A percentile compares a stretch with the other conserved stretches of the same genome.
Evolutionary conservation across 176 grass and related monocot genomes (phyloP).

Genomic region (Carex cristatella): DNA sequence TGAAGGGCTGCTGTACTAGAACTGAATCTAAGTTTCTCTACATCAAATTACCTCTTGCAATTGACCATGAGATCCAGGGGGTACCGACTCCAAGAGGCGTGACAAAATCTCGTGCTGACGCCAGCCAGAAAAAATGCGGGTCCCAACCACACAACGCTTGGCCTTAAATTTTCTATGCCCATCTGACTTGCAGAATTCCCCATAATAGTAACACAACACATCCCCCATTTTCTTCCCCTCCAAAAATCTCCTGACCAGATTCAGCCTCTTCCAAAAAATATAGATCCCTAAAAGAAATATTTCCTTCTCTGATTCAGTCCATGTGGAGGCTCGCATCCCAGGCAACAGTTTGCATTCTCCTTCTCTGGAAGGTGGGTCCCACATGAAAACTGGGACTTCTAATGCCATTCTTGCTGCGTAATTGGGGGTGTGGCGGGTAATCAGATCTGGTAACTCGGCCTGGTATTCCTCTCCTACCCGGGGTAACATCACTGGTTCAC

Average conservation of each 20-base stretch:
- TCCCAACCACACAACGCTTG: constrained; percentile 69
- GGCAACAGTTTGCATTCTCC: constrained; percentile 60
- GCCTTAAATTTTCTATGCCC: constrained; percentile 73
- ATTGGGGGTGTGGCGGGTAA: constrained; percentile 26
- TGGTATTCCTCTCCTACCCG: constrained; percentile 77
- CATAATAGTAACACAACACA: constrained; percentile 77
- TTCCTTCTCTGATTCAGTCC: constrained; percentile 53
- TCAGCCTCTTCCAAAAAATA: constrained; percentile 90
- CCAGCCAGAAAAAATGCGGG: constrained; percentile 76
- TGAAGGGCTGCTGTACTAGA: not conserved
- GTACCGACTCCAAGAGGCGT: constrained; percentile 45
- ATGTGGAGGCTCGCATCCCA: constrained; percentile 35
- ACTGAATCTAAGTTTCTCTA: not conserved
- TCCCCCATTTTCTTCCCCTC: constrained; percentile 62
- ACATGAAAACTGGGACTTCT: constrained; percentile 3
- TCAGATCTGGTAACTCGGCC: constrained; percentile 50
- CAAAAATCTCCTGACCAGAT: constrained; percentile 63
- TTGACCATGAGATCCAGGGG: constrained; percentile 41
- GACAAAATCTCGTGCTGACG: constrained; percentile 71
- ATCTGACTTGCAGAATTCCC: constrained; percentile 73
- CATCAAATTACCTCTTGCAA: constrained; percentile 30
- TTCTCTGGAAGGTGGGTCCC: constrained; percentile 43
- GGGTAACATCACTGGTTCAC: constrained; percentile 48
- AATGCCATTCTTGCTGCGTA: constrained; percentile 1
- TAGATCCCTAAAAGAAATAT: constrained; percentile 79